Evolutionary conservation across 129 eudicot genomes (phyloP), one percentile per base, ranked within the genome.

Genomic region (Flaveria brownii): DNA sequence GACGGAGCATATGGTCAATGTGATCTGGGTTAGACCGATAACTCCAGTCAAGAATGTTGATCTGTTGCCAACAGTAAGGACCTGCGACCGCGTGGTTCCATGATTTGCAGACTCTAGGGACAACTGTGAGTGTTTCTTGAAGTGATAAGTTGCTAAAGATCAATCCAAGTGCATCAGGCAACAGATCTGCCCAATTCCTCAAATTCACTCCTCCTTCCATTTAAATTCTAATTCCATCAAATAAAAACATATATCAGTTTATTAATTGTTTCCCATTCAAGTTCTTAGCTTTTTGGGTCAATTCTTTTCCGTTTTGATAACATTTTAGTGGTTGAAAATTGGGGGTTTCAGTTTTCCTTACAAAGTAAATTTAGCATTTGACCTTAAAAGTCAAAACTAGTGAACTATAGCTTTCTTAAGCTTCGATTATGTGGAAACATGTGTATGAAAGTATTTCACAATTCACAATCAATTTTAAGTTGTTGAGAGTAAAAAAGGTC

Each of bases 21-120:
- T 68, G 68, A 33, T 82, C 76, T 0, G 84, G 84, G 56, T 75
- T 75, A 47, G 80, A 74, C 16, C 80, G 75, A n/a, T 63, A 71
- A 66, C 90, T 87, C 92, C 96, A 87, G 26, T 90, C 90, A 54
- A 85, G 86, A 76, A 90, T 84, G 87, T 90, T 88, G 72, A 90
- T 87, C 68, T 82, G 78, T 75, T 90, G 96, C 96, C 96, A 90
- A 76, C 96, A 90, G 71, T 87, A 90, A 25, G 96, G 96, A 51
- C 88, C 96, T 75, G 43, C 30, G 5, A 84, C 92, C 18, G 84
- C 88, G 71, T 80, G 84, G 72, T 77, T 70, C 96, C 96, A 90
- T 28, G 96, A 78, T 81, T 90, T 90, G 83, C 96, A 90, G 10
- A 90, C 96, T 49, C 85, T 74, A 5, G 96, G 96, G 20, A 87